A percentile compares a stretch with the other conserved stretches of the same genome.
phyloP scores from a whole-genome alignment of 306 rosid species.

The Begonia peltatifolia region DNA sequence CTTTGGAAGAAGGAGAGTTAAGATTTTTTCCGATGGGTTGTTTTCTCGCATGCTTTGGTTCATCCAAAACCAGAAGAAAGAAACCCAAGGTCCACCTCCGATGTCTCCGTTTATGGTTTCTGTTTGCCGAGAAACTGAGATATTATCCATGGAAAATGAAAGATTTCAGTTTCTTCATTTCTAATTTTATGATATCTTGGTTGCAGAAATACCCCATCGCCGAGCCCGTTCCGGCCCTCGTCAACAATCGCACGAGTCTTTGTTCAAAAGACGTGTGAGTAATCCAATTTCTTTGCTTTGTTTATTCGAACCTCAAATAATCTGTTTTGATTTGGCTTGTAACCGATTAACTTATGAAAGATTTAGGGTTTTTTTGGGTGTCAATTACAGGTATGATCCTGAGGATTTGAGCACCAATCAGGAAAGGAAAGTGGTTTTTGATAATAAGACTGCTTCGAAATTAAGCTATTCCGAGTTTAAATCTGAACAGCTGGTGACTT shows the following conservation, averaged over 20 bases:
- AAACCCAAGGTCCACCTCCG: constrained; percentile 29
- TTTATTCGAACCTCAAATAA: too few species aligned
- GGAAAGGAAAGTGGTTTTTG: constrained; percentile 70
- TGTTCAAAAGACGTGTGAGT: too few species aligned
- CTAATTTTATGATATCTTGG: constrained; percentile 10
- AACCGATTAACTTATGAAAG: too few species aligned
- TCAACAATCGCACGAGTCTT: too few species aligned
- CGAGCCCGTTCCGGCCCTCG: too few species aligned
- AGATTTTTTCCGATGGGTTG: constrained; percentile 41
- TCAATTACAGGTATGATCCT: too few species aligned
- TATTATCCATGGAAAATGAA: constrained; percentile 1
- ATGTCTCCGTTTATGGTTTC: constrained; percentile 8
- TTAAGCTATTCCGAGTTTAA: constrained; percentile 30
- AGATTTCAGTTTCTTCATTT: constrained; percentile 11
- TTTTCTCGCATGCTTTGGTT: constrained; percentile 69
- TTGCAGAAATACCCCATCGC: too few species aligned
- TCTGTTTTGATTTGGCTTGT: too few species aligned
- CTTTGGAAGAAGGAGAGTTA: constrained; percentile 7
- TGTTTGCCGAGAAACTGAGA: neutral
- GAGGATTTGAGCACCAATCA: constrained; percentile 31
- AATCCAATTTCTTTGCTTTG: too few species aligned
- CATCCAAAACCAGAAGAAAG: constrained; percentile 32
- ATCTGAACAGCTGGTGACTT: constrained; percentile 15
- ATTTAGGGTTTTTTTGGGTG: too few species aligned
- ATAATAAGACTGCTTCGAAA: constrained; percentile 21